Evolutionary conservation across 192 early-diverging fungal genomes (phyloP), one percentile per base, ranked within the genome.

Genomic region (Umbelopsis vinacea): DNA sequence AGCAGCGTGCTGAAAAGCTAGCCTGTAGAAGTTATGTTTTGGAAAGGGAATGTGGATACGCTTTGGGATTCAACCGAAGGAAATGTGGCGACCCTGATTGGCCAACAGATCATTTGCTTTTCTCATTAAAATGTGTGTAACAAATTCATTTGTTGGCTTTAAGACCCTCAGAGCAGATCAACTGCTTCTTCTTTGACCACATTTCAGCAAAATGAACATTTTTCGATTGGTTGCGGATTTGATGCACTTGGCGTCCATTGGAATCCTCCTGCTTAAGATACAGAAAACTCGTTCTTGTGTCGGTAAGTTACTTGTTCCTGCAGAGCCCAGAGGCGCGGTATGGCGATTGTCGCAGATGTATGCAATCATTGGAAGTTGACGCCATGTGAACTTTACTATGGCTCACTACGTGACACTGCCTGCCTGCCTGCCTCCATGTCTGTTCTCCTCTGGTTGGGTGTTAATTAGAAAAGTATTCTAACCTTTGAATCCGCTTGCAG

Each of bases 181-280:
- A 12, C 33, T n/a, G 29, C 17, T 29, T 63, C n/a, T 35, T 63
- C 57, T 17, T 26, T 37, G 29, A 37, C 2, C 57, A 19, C 33
- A 63, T 37, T 63, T 35, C 10, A 63, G 57, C 33, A 63, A 37
- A 63, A 97, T 99, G 95, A 99, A 99, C 81, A 80, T 96, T 75
- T 97, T 98, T 84, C 91, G 93, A 45, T 86, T 97, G 54, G 70
- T 92, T 24, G 96, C 92, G 52, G 95, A 98, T 86, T 82, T 99
- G 85, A 91, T 96, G 86, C 97, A 97, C 81, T 82, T 97, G 78
- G 93, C 90, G 71, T 98, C 96, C 33, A 95, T 97, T 79, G 81
- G 93, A 68, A 96, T 99, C 82, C 85, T 99, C 43, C 84, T 98
- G 67, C 78, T 95, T 40, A 97, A 97, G 85, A 96, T 98, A 72